Evolutionary conservation across 192 early-diverging fungal genomes (phyloP).

Genomic region (Chytriomyces hyalinus): DNA sequence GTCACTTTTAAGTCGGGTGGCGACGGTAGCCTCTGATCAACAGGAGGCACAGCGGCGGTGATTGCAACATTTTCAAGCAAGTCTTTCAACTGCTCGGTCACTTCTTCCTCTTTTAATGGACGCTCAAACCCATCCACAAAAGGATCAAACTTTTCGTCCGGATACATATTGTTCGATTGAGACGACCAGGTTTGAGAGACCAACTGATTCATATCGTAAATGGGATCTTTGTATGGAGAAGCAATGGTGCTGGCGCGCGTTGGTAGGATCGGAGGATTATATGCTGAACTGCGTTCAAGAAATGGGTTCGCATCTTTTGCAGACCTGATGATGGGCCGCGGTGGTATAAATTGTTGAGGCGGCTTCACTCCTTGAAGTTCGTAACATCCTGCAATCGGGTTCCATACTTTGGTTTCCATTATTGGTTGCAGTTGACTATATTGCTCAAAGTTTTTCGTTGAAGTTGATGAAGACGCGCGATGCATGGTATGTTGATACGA

Average conservation of each 20-base stretch:
- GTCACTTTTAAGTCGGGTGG: conserved; percentile 39
- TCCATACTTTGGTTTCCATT: not conserved
- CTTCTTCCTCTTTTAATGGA: conserved; percentile 38
- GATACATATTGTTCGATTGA: not conserved
- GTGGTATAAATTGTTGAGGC: conserved; percentile 7
- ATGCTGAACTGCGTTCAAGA: conserved; percentile 8
- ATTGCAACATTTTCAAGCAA: conserved; percentile 46
- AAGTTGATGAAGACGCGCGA: too few relatives aligned
- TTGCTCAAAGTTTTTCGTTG: too few relatives aligned
- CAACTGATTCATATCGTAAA: conserved; percentile 23
- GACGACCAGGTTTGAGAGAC: not conserved
- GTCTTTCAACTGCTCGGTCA: conserved; percentile 37
- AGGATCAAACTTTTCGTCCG: not conserved
- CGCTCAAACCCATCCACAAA: not conserved
- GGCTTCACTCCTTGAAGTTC: not conserved
- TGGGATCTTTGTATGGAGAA: conserved; percentile 8
- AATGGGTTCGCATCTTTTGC: not conserved
- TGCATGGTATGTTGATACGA: too few relatives aligned
- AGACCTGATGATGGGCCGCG: not conserved
- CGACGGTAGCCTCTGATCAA: conserved; percentile 32
- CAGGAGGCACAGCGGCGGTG: conserved; percentile 36
- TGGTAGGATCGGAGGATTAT: not conserved
- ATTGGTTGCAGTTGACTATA: too few relatives aligned
- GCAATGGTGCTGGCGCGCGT: not conserved
- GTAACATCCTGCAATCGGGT: not conserved